Evolutionary conservation across 192 early-diverging fungal genomes (phyloP).

Genomic region (Powellomyces hirtus): DNA sequence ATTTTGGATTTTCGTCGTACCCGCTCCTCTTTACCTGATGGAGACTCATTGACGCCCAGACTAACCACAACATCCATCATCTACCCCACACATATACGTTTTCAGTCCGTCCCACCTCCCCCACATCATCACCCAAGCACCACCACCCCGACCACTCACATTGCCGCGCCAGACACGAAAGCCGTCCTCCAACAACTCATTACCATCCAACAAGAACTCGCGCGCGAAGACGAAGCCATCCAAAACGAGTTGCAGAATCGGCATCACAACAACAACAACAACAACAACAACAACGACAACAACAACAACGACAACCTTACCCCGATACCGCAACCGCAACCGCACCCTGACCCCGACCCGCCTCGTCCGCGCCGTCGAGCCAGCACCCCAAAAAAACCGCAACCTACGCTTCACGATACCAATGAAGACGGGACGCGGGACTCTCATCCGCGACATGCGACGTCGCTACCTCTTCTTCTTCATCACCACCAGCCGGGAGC

Average conservation of each 20-base stretch:
- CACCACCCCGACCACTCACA: background rate
- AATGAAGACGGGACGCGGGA: background rate
- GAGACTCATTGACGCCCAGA: too few species aligned
- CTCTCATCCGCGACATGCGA: background rate
- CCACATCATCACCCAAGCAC: too few species aligned
- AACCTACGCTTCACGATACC: background rate
- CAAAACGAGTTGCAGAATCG: constrained; percentile 12
- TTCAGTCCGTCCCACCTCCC: too few species aligned
- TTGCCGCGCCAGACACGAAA: background rate
- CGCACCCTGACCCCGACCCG: background rate
- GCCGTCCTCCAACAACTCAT: constrained; percentile 18
- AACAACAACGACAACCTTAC: too few species aligned
- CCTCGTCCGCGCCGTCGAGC: background rate
- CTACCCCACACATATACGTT: too few species aligned
- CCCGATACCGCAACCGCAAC: background rate
- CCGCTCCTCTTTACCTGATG: too few species aligned
- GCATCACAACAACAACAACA: background rate
- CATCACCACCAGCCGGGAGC: background rate
- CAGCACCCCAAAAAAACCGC: background rate
- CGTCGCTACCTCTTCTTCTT: background rate
- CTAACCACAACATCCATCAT: too few species aligned
- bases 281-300: background rate
- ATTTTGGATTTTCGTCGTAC: too few species aligned
- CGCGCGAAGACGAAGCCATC: constrained; percentile 17
- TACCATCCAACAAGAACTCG: constrained; percentile 24